These are phyloP conservation scores for Helianthus tuberosus DNA, from an alignment of 129 eudicot genomes.

Conservation along the genomic window DNA sequence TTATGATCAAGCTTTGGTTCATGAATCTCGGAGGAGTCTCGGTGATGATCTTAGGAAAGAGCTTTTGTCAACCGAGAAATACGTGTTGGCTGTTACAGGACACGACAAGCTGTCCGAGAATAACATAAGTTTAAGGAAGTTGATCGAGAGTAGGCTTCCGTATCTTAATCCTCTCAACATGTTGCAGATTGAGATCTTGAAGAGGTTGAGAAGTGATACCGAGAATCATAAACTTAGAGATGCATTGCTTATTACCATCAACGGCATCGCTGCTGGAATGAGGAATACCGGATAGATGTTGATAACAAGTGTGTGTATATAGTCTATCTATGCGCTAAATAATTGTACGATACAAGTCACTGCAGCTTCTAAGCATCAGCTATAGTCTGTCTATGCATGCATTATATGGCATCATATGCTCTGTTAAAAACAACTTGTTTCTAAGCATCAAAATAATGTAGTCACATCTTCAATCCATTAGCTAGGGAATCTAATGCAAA, in stretches of 20 bases:
- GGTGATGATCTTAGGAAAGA: slow-evolving; percentile 76
- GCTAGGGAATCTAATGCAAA: slow-evolving; percentile 28
- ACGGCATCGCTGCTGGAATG: slow-evolving; percentile 98
- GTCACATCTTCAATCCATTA: slow-evolving; percentile 14
- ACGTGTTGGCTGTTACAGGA: slow-evolving; percentile 65
- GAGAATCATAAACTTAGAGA: slow-evolving; percentile 75
- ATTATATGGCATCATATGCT: slow-evolving; percentile 25
- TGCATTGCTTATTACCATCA: slow-evolving; percentile 85
- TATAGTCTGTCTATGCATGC: slow-evolving; percentile 12
- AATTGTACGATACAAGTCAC: slow-evolving; percentile 4
- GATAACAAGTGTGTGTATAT: neutral
- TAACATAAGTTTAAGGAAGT: slow-evolving; percentile 61
- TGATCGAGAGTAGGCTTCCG: slow-evolving; percentile 88
- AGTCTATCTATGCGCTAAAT: neutral
- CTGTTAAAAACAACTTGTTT: slow-evolving; percentile 24
- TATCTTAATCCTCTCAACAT: slow-evolving; percentile 86
- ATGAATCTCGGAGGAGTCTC: slow-evolving; percentile 54
- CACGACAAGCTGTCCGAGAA: slow-evolving; percentile 84
- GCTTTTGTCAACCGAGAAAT: slow-evolving; percentile 62
- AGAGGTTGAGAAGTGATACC: slow-evolving; percentile 77
- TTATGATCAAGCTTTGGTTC: slow-evolving; percentile 73
- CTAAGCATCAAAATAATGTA: slow-evolving; percentile 28
- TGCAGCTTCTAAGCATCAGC: slow-evolving; percentile 18
- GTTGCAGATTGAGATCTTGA: slow-evolving; percentile 95
- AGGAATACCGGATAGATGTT: slow-evolving; percentile 79